Evolutionary conservation across 2,329 filamentous ascomycete species (phyloP), one percentile per base, ranked within the genome.

Genomic region (Diaporthe vexans): DNA sequence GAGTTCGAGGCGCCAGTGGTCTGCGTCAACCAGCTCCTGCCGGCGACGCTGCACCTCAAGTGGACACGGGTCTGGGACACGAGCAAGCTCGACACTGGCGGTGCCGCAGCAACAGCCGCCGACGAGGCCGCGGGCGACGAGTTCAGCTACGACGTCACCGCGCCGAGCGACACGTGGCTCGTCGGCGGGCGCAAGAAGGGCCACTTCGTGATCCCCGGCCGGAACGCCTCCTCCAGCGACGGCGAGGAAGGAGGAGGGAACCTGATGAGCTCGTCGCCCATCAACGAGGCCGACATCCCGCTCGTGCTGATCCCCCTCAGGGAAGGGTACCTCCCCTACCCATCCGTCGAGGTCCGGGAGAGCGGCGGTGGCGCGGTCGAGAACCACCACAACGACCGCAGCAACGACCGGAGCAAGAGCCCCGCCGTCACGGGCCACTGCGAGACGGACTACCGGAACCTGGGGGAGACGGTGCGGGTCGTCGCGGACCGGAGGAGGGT

Each of bases 71-170:
- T 86, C 2, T 93, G 91, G 91, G 89, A 92, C 77, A 90, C 88
- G 0, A 81, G 83, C 0, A 80, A 82, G 13, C 72, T 83, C 0
- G 81, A 83, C 19, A 74, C 82, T 1, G 37, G 37, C 11, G 13
- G 37, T 11, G 76, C 80, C 13, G 77, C 81, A 5, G 81, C 80
- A 11, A 51, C 71, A 76, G 19, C 71, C 21, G 15, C 73, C 43
- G 46, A 75, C 21, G 85, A 86, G 0, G 87, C 91, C 29, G 86
- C 95, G 1, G 72, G 74, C 26, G 72, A 74, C 33, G 91, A 95
- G 76, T 97, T 97, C 80, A 91, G 92, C 77, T 97, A 97, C 82
- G 95, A 98, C 78, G 87, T 98, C 29, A 91, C 91, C 19, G 92
- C 93, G 0, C 90, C 92, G 21, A 85, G 89, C 2, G 95, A 96